Base-by-base conservation (phyloP, 805 yeast species). In the Metschnikowia vanudenii region DNA sequence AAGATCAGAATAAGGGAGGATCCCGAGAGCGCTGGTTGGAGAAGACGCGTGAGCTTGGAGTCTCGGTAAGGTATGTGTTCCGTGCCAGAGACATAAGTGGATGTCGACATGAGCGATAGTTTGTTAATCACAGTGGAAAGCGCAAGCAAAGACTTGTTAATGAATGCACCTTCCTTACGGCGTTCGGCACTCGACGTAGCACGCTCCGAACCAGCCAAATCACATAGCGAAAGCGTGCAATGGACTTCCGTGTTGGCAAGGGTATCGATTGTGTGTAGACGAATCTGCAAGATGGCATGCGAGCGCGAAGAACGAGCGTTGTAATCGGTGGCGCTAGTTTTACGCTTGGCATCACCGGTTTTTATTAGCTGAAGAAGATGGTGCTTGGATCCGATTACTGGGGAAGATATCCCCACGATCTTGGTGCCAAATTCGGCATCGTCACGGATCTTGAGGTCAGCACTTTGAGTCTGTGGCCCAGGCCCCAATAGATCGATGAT, bases 191-290 rank as follows among this genome's bases (percentile, higher is more conserved):
- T 83, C 10, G 80, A 68, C 0, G 87, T 74, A 2, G 84, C 80
- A 43, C 86, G 78, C 66, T 92, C 99, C n/a, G 96, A 86, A 24
- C 99, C 99, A 0, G 99, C 99, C 59, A 92, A 76, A 67, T 92
- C 99, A 70, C 98, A 92, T 46, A 92, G 73, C 29, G 92, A 88
- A 28, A 92, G 77, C 0, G 89, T 82, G 30, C 90, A 77, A 32
- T 71, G 65, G 13, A 65, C 68, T 44, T 72, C 76, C 0, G 61
- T 53, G 4, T 73, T 75, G 11, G 71, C 64, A 0, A 58, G 52
- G 11, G 68, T 45, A 61, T 77, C 78, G 1, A 74, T 69, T 4
- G 71, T 63, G 2, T 70, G 69, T 14, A 92, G 61, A 47, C 81
- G 72, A 17, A 94, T 74, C 61, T 87, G 82, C 7, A 92, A 80